Conservation (phyloP, 768 basidiomycete genomes). For the Naganishia vaughanmartiniae region DNA sequence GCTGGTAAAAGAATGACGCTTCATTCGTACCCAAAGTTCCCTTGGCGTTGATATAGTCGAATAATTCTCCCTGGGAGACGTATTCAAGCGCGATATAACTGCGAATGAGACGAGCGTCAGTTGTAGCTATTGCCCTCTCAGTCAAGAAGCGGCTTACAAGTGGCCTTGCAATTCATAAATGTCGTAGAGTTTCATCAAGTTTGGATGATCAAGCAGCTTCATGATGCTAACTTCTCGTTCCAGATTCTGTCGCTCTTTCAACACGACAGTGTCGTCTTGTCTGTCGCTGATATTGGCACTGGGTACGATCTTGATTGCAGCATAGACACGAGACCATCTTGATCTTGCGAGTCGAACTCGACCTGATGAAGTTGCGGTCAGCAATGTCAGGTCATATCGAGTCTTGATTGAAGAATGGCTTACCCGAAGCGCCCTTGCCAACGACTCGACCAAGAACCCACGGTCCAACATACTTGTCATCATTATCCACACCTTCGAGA, state of each 20-base stretch:
- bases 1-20: constrained; percentile 88
- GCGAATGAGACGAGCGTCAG: constrained; percentile 1
- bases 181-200: constrained; percentile 91
- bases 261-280: constrained; percentile 40
- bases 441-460: constrained; percentile 82
- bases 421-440: constrained; percentile 76
- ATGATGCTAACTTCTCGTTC: constrained; percentile 97
- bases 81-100: constrained; percentile 87
- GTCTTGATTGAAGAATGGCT: constrained; percentile 32
- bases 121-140: background rate
- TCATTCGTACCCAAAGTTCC: constrained; percentile 76
- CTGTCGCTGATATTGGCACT: constrained; percentile 3
- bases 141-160: constrained; percentile 55
- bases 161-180: constrained; percentile 90
- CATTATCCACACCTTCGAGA: constrained; percentile 10
- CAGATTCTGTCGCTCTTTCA: constrained; percentile 71
- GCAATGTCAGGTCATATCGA: background rate
- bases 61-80: constrained; percentile 91
- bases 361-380: constrained; percentile 41
- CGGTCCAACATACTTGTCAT: constrained; percentile 60
- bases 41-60: constrained; percentile 89
- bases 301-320: constrained; percentile 93
- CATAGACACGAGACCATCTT: constrained; percentile 77
- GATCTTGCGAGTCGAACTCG: constrained; percentile 92
- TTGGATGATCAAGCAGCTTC: constrained; percentile 98